These are phyloP conservation scores for Durusdinium trenchii DNA, from an alignment of 73 alveolate species.

Conservation along the genomic window DNA sequence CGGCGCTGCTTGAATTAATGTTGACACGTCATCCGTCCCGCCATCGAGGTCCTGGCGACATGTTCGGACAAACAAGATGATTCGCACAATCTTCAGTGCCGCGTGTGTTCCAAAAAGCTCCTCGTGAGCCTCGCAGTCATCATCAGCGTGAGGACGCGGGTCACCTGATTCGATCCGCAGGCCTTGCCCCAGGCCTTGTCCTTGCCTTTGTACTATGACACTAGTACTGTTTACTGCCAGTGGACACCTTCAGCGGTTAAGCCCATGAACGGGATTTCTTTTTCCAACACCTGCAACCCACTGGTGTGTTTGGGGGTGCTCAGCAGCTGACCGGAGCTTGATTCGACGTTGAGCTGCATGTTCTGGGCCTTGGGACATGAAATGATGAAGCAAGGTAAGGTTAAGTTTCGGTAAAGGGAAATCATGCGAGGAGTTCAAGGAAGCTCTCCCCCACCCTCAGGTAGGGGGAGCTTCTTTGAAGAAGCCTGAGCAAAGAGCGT, in stretches of 20 bases:
- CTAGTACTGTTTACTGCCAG: neutral
- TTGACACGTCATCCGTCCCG: conserved; percentile 22
- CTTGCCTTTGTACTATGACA: neutral
- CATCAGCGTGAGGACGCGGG: neutral
- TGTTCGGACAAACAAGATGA: neutral
- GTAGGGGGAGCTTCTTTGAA: too few species aligned
- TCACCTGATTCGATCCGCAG: neutral
- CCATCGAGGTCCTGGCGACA: conserved; percentile 32
- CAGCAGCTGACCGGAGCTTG: neutral
- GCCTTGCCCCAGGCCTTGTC: neutral
- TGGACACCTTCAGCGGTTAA: neutral
- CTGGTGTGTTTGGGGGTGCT: neutral
- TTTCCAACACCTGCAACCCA: too few species aligned
- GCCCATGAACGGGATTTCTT: neutral
- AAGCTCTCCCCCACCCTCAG: too few species aligned
- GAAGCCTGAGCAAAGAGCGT: too few species aligned
- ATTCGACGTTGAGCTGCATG: conserved; percentile 2
- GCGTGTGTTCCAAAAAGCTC: neutral
- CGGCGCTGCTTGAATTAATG: conserved; percentile 35
- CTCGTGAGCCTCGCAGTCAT: neutral
- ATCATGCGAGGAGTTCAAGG: neutral
- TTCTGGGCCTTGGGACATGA: conserved; percentile 20
- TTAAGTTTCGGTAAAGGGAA: too few species aligned
- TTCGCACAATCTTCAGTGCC: neutral
- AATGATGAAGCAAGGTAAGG: too few species aligned